phyloP scores from a whole-genome alignment of 1,284 basidiomycete genomes.

The Apiotrichum akiyoshidainum region DNA sequence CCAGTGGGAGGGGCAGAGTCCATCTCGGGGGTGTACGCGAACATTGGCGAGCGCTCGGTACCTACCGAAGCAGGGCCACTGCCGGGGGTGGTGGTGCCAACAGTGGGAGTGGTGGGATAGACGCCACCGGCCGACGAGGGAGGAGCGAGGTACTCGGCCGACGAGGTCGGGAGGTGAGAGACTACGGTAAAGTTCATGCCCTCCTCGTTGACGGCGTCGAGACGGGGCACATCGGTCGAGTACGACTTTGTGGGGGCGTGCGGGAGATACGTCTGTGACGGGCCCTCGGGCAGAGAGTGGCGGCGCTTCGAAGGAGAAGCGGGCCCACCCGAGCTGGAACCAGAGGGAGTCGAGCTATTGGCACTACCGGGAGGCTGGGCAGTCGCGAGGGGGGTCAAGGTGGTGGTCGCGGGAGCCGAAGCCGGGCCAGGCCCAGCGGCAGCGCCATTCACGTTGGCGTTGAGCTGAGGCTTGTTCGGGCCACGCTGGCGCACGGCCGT shows the following conservation, averaged over 20 bases:
- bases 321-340: background rate
- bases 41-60: constrained; percentile 12
- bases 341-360: background rate
- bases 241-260: constrained; percentile 15
- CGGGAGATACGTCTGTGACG: constrained; percentile 4
- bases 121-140: constrained; percentile 4
- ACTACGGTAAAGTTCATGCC: constrained; percentile 8
- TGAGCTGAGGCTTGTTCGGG: constrained; percentile 17
- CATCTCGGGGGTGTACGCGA: constrained; percentile 12
- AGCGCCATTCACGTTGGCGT: background rate
- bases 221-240: constrained; percentile 14
- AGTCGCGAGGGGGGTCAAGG: background rate
- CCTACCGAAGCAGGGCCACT: background rate
- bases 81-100: constrained; percentile 1
- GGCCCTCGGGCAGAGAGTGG: constrained; percentile 18
- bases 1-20: constrained; percentile 8
- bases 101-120: constrained; percentile 1
- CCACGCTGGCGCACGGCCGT: constrained; percentile 23
- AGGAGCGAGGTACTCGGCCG: constrained; percentile 15
- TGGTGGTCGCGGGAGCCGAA: background rate
- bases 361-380: constrained; percentile 1
- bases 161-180: constrained; percentile 11
- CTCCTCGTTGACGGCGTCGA: constrained; percentile 8
- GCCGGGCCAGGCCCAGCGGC: background rate
- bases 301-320: constrained; percentile 9